Conservation (phyloP, 768 basidiomycete species). For the Imleria badia region DNA sequence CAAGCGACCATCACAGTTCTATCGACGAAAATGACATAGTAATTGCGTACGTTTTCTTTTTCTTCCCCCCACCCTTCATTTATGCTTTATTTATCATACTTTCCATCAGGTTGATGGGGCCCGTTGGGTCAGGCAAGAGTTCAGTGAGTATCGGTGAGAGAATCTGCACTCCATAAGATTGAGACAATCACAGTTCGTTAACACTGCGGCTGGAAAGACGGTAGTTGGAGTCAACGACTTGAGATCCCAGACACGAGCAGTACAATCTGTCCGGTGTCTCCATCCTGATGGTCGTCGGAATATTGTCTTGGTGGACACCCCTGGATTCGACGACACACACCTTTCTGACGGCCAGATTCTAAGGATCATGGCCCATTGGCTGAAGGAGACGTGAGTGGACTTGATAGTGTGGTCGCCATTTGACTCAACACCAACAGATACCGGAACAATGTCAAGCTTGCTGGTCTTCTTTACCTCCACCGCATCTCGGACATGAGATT, state of each 20-base stretch:
- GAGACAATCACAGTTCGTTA: slow-evolving; percentile 14
- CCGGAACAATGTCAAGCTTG: slow-evolving; percentile 5
- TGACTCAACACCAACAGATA: slow-evolving; percentile 5
- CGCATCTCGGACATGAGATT: slow-evolving; percentile 13
- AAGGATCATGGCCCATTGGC: slow-evolving; percentile 12
- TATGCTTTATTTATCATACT: background rate
- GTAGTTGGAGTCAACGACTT: background rate
- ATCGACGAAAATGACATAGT: slow-evolving; percentile 11
- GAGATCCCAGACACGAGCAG: slow-evolving; percentile 6
- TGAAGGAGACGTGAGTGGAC: slow-evolving; percentile 15
- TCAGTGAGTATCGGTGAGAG: slow-evolving; percentile 10
- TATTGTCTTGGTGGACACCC: slow-evolving; percentile 18
- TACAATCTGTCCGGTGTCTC: slow-evolving; percentile 8
- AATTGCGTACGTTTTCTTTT: slow-evolving; percentile 14
- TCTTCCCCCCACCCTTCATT: too few species aligned
- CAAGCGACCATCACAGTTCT: background rate
- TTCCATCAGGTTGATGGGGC: slow-evolving; percentile 16
- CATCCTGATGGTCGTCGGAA: slow-evolving; percentile 16
- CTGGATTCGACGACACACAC: slow-evolving; percentile 17
- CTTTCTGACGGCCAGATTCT: slow-evolving; percentile 11
- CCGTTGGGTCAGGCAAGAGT: slow-evolving; percentile 16
- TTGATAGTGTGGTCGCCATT: background rate
- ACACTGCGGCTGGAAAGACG: background rate
- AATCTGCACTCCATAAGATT: background rate
- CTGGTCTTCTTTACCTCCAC: slow-evolving; percentile 16